Base-by-base conservation (phyloP, 139 green algal species). In the Dunaliella sp. region DNA sequence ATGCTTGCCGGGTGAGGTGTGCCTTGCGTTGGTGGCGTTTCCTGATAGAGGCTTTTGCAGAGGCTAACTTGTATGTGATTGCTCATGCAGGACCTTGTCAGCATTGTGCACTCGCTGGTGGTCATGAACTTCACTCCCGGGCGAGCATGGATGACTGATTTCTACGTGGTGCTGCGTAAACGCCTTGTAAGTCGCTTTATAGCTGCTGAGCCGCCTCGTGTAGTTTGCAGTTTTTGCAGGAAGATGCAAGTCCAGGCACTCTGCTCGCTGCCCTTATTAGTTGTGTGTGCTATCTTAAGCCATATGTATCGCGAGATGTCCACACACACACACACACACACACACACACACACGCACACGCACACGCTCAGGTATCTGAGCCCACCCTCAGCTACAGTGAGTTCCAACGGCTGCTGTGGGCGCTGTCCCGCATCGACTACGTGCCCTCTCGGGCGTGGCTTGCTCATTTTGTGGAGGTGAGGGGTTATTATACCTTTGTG, bases 371-470 rank as follows among this genome's bases (percentile, higher is more conserved):
- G 48, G 48, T 65, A 30, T 31, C 48, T 65, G 78, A 83, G 37
- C 83, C 83, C 80, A 38, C 7, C n/a, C 82, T 90, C 36, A 73
- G 76, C 3, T 79, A 80, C 76, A 57, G 59, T 0, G 88, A 89
- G 74, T 89, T 91, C 84, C 84, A 85, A 21, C 86, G 88, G 12
- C 80, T 89, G 80, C 65, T 91, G 57, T 91, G 88, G 88, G 83
- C 84, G 33, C 86, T 91, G 30, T 84, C 76, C 1, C 83, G 88
- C 1, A 77, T 89, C 21, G 88, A 91, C 86, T 91, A 81, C 83
- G 84, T 79, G 80, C 88, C 88, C 32, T 80, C 83, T 1, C 80
- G 73, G 80, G 80, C 73, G 37, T 26, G 48, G 77, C 77, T 82
- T 3, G 25, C 32, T 3, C 21, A 82, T 24, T 38, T 82, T 3